A percentile compares a stretch with the other conserved stretches of the same genome.
Conservation (phyloP, 192 early-diverging fungal species). For the Jimgerdemannia lactiflua region DNA sequence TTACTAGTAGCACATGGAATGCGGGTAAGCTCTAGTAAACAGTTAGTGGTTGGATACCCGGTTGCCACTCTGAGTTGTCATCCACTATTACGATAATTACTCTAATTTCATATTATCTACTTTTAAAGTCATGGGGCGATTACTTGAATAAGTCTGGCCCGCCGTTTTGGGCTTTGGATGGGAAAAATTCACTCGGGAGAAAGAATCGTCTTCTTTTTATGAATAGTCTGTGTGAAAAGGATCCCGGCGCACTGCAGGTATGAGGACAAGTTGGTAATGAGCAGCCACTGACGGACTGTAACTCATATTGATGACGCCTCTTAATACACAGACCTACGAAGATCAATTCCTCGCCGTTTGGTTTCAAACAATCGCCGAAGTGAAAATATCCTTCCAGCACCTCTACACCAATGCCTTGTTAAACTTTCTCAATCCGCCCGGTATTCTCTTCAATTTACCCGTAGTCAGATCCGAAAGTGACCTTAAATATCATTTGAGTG, state of each 20-base stretch:
- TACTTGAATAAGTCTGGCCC: neutral
- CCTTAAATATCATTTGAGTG: neutral
- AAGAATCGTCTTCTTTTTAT: neutral
- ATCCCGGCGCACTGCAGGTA: neutral
- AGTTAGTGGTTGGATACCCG: no score
- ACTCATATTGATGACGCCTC: neutral
- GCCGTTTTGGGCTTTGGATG: neutral
- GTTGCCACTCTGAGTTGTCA: no score
- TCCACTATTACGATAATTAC: neutral
- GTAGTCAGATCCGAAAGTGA: neutral
- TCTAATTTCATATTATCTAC: neutral
- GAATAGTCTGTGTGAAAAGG: neutral
- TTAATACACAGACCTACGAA: neutral
- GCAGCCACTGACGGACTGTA: neutral
- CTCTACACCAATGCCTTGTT: neutral
- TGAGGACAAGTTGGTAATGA: neutral
- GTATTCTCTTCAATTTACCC: neutral
- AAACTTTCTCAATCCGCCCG: neutral
- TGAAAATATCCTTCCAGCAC: neutral
- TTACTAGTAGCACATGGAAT: neutral
- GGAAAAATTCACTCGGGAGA: neutral
- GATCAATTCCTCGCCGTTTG: neutral
- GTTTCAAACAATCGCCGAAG: neutral
- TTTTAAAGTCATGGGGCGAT: neutral
- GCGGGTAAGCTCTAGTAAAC: neutral